Percentiles rank a stretch among this genome's conserved stretches.
Conservation (phyloP, 1,139 yeast species). For the Saccharomyces hybrid region DNA sequence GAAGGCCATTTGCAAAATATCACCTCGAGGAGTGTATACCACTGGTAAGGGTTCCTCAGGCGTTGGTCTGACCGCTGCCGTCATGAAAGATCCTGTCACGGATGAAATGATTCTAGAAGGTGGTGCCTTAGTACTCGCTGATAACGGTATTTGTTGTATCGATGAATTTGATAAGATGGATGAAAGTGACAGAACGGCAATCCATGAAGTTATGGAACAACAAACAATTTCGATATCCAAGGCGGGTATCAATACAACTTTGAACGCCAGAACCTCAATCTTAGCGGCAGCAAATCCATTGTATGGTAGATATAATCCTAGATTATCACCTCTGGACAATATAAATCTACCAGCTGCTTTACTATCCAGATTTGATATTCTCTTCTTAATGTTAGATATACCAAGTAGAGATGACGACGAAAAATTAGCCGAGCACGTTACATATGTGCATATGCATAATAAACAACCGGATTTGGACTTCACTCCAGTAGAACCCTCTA, state of each 20-base stretch:
- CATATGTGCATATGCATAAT: conserved; percentile 91
- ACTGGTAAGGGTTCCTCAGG: conserved; percentile 99
- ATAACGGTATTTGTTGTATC: conserved; percentile 96
- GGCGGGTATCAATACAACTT: conserved; percentile 95
- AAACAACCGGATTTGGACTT: conserved; percentile 72
- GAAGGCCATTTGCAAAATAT: conserved; percentile 83
- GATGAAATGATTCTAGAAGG: conserved; percentile 98
- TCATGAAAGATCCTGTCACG: conserved; percentile 96
- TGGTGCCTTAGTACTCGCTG: conserved; percentile 95
- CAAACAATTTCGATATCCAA: conserved; percentile 96
- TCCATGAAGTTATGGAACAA: conserved; percentile 99
- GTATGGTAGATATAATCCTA: conserved; percentile 89
- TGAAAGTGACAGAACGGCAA: conserved; percentile 92
- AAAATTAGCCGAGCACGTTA: conserved; percentile 83
- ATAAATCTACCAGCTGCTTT: conserved; percentile 96
- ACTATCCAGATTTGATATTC: conserved; percentile 86
- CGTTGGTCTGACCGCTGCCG: conserved; percentile 98
- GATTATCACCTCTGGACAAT: conserved; percentile 86
- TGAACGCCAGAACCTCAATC: conserved; percentile 92
- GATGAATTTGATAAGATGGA: conserved; percentile 99
- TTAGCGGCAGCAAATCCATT: conserved; percentile 97
- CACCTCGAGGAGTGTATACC: conserved; percentile 96
- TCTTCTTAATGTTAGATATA: conserved; percentile 78
- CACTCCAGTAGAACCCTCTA: conserved; percentile 68
- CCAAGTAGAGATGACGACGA: conserved; percentile 79